Evolutionary conservation across 2,329 filamentous ascomycete genomes (phyloP).

Genomic region (Xylariales sp.): DNA sequence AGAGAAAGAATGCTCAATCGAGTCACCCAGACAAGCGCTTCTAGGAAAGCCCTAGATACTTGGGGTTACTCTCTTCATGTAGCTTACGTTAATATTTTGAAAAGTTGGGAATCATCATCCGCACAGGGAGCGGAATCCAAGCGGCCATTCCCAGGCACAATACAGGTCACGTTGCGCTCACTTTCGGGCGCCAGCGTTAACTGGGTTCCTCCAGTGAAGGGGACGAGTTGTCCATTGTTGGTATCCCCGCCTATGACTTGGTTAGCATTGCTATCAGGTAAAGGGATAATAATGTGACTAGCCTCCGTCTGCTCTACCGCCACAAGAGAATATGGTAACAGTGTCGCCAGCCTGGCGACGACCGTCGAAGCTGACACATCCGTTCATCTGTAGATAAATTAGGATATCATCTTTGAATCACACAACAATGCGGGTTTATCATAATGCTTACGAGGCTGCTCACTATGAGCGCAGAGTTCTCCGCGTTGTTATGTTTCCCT

Average conservation of each 20-base stretch:
- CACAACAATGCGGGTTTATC: neutral
- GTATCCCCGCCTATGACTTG: conserved; percentile 55
- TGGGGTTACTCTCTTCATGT: neutral
- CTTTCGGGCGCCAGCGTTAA: conserved; percentile 60
- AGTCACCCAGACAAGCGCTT: neutral
- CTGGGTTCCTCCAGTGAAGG: conserved; percentile 56
- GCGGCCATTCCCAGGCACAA: conserved; percentile 54
- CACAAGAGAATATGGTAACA: conserved; percentile 64
- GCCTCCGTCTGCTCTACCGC: conserved; percentile 62
- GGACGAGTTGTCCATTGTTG: conserved; percentile 61
- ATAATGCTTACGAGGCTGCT: conserved; percentile 56
- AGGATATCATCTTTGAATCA: conserved; percentile 14
- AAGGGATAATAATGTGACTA: conserved; percentile 39
- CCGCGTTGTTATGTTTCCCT: conserved; percentile 61
- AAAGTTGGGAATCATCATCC: conserved; percentile 46
- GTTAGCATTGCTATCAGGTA: conserved; percentile 31
- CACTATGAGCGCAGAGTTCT: conserved; percentile 57
- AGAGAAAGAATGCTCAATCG: conserved; percentile 1
- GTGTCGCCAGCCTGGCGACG: conserved; percentile 58
- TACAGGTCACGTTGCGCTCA: conserved; percentile 57
- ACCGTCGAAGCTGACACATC: conserved; percentile 63
- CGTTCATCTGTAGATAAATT: conserved; percentile 53
- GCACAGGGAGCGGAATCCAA: conserved; percentile 50
- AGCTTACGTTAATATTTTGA: conserved; percentile 44
- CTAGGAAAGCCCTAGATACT: neutral